A percentile compares a stretch with the other conserved stretches of the same genome.
Conservation (phyloP, 192 early-diverging fungal genomes). For the Coemansia guatemalensis region DNA sequence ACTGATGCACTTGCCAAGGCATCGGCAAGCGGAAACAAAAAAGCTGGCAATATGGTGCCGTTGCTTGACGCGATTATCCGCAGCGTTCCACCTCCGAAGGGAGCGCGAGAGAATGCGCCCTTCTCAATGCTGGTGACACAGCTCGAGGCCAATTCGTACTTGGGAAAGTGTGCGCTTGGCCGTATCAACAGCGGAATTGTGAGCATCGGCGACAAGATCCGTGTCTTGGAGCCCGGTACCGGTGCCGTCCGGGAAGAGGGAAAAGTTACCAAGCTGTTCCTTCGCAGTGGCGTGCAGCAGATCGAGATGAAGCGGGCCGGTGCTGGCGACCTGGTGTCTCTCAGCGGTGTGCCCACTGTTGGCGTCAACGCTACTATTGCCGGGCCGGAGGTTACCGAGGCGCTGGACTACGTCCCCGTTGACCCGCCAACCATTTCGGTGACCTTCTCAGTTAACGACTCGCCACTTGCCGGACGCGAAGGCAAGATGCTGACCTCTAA, state of each 20-base stretch:
- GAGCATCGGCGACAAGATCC: constrained; percentile 72
- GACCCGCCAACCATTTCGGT: constrained; percentile 86
- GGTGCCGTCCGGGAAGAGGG: constrained; percentile 68
- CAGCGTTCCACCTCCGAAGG: constrained; percentile 65
- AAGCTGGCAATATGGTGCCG: constrained; percentile 59
- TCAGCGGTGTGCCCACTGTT: constrained; percentile 73
- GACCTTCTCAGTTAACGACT: constrained; percentile 85
- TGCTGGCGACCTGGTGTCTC: constrained; percentile 79
- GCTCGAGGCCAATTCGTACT: constrained; percentile 77
- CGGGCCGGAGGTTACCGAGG: constrained; percentile 53
- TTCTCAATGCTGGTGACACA: constrained; percentile 88
- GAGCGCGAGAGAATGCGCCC: constrained; percentile 59
- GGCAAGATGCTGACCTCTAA: constrained; percentile 73
- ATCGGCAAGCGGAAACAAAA: constrained; percentile 5
- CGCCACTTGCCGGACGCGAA: constrained; percentile 79
- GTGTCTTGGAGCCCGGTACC: constrained; percentile 64
- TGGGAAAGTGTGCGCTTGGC: constrained; percentile 82
- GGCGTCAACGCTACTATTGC: constrained; percentile 83
- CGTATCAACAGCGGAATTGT: constrained; percentile 70
- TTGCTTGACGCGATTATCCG: constrained; percentile 74
- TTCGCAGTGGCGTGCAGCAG: constrained; percentile 72
- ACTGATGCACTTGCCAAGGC: constrained; percentile 18
- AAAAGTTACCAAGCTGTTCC: constrained; percentile 72
- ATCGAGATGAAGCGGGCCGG: constrained; percentile 70
- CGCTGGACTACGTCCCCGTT: constrained; percentile 74